Evolutionary conservation across 164 flowering plant genomes (phyloP).

Genomic region (Sedum album): DNA sequence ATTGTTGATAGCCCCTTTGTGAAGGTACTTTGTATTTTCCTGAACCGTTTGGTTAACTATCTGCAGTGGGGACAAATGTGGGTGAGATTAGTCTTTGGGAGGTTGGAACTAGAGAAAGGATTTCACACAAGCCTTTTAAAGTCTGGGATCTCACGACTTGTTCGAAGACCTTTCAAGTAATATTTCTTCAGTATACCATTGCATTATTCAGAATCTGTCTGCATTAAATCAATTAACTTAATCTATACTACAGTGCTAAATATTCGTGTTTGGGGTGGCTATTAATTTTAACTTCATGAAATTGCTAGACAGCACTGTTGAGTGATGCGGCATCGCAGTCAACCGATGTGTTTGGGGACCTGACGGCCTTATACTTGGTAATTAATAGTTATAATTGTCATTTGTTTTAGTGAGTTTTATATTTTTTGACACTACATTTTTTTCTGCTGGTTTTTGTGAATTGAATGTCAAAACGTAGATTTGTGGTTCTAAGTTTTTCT

Average conservation of each 20-base stretch:
- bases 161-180: conserved; percentile 36
- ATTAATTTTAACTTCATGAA: background rate
- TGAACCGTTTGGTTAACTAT: background rate
- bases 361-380: conserved; percentile 43
- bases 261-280: background rate
- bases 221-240: background rate
- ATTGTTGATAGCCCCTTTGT: too few relatives aligned
- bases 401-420: background rate
- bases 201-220: background rate
- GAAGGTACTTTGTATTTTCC: background rate
- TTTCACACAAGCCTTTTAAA: conserved; percentile 37
- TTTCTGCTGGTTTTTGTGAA: background rate
- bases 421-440: background rate
- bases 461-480: background rate
- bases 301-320: conserved; percentile 30
- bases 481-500: background rate
- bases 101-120: conserved; percentile 39
- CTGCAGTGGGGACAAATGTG: conserved; percentile 52
- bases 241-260: background rate
- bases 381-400: background rate
- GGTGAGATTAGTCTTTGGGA: conserved; percentile 71
- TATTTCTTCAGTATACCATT: conserved; percentile 3
- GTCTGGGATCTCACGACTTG: conserved; percentile 37
- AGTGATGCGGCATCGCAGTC: conserved; percentile 37
- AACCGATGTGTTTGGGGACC: conserved; percentile 47